These are phyloP conservation scores for Adansonia grandidieri DNA, from an alignment of 441 rosid species.

Conservation along the genomic window DNA sequence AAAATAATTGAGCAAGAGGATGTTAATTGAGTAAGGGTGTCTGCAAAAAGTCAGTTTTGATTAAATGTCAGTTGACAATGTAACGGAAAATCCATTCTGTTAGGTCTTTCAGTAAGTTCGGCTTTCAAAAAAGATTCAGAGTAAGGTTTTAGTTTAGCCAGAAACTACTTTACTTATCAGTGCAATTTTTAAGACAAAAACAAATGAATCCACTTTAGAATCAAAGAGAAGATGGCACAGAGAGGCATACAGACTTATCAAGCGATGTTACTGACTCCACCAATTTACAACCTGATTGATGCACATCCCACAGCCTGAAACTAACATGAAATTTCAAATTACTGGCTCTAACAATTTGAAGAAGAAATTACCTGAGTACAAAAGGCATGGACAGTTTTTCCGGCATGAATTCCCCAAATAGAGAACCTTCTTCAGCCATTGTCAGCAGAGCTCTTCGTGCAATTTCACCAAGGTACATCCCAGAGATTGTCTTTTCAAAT, in stretches of 20 bases:
- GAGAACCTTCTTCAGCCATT: conserved; percentile 64
- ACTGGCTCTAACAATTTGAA: not conserved
- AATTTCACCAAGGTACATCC: conserved; percentile 94
- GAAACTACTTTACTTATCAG: not conserved
- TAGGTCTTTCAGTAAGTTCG: not conserved
- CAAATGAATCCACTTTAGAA: not conserved
- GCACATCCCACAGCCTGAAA: not conserved
- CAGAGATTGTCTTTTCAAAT: conserved; percentile 91
- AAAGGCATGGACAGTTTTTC: conserved; percentile 58
- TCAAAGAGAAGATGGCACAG: not conserved
- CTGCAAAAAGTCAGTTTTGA: not conserved
- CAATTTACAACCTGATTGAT: not conserved
- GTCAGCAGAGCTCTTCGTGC: conserved; percentile 60
- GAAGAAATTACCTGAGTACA: conserved; percentile 48
- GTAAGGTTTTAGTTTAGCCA: not conserved
- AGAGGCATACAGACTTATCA: not conserved
- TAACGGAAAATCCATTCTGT: not conserved
- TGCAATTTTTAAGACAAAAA: not conserved
- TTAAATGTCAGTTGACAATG: not conserved
- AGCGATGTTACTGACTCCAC: not conserved
- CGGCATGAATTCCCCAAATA: conserved; percentile 57
- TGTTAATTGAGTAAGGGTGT: conserved; percentile 4
- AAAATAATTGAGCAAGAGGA: not conserved
- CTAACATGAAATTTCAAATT: not conserved
- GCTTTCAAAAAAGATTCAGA: not conserved